A percentile compares a stretch with the other conserved stretches of the same genome.
Conservation (phyloP, 2,329 filamentous ascomycete genomes). For the Beauveria sp. region DNA sequence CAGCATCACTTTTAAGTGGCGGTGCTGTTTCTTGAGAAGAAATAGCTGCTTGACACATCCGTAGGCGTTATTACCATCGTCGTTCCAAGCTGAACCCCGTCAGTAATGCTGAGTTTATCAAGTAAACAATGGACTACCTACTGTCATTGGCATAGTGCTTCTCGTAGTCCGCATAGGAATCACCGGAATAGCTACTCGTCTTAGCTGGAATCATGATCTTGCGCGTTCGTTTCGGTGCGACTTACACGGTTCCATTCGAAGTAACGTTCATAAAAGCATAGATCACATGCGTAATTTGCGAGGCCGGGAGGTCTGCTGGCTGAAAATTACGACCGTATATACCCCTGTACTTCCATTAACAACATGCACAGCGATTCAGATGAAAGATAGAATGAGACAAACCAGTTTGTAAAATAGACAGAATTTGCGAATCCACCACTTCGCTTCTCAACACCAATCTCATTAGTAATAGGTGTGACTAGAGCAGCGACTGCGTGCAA, state of each 20-base stretch:
- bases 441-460: slow-evolving; percentile 15
- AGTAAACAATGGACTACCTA: slow-evolving; percentile 21
- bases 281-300: slow-evolving; percentile 68
- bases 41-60: slow-evolving; percentile 76
- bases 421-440: slow-evolving; percentile 26
- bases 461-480: slow-evolving; percentile 15
- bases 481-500: slow-evolving; percentile 18
- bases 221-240: not conserved
- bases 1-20: slow-evolving; percentile 69
- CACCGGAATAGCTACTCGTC: slow-evolving; percentile 47
- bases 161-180: slow-evolving; percentile 62
- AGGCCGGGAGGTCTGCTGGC: slow-evolving; percentile 60
- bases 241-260: slow-evolving; percentile 63
- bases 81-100: slow-evolving; percentile 43
- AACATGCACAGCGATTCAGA: not conserved
- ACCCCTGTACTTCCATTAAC: slow-evolving; percentile 36
- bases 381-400: slow-evolving; percentile 7
- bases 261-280: slow-evolving; percentile 75
- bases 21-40: slow-evolving; percentile 68
- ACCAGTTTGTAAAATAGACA: slow-evolving; percentile 45
- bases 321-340: slow-evolving; percentile 71
- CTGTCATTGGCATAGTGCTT: slow-evolving; percentile 67
- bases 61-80: slow-evolving; percentile 64
- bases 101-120: slow-evolving; percentile 8
- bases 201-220: too few relatives aligned